Evolutionary conservation across 805 yeast genomes (phyloP).

Genomic region (Ogataea polymorpha): DNA sequence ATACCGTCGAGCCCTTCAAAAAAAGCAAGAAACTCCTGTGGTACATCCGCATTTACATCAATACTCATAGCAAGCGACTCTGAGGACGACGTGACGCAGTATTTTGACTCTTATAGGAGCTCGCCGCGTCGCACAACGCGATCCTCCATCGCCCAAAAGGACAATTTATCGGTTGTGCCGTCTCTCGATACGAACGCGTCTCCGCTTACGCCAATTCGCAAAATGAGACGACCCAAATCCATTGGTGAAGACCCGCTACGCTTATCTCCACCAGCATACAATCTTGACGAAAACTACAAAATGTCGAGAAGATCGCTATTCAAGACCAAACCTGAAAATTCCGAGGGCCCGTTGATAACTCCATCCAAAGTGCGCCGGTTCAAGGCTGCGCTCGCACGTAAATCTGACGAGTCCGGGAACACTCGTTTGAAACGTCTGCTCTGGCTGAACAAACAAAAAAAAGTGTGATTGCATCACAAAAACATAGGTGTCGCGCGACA

Average conservation of each 20-base stretch:
- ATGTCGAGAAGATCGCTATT: conserved; percentile 7
- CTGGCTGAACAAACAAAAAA: conserved; percentile 13
- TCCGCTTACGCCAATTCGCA: conserved; percentile 5
- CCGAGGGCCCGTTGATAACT: conserved; percentile 20
- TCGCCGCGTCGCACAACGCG: conserved; percentile 21
- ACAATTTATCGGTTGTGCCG: conserved; percentile 14
- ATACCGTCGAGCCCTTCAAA: conserved; percentile 7
- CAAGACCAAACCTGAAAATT: conserved; percentile 13
- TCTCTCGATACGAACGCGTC: neutral
- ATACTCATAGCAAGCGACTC: conserved; percentile 17
- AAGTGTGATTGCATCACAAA: conserved; percentile 5
- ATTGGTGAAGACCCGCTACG: conserved; percentile 19
- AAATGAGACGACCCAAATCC: conserved; percentile 8
- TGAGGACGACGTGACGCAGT: conserved; percentile 17
- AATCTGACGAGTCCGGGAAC: conserved; percentile 12
- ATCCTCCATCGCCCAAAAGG: conserved; percentile 18
- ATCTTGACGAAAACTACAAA: conserved; percentile 13
- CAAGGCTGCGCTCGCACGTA: conserved; percentile 23
- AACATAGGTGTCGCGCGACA: neutral
- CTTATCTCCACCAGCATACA: conserved; percentile 16
- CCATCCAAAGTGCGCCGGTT: conserved; percentile 28
- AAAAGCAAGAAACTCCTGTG: conserved; percentile 2
- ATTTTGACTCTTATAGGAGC: conserved; percentile 5
- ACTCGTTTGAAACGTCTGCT: conserved; percentile 16
- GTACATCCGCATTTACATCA: conserved; percentile 12